Percentiles rank a stretch among this genome's conserved stretches.
Evolutionary conservation across 768 basidiomycete species (phyloP).

Genomic region (Cystobasidium onofrii): DNA sequence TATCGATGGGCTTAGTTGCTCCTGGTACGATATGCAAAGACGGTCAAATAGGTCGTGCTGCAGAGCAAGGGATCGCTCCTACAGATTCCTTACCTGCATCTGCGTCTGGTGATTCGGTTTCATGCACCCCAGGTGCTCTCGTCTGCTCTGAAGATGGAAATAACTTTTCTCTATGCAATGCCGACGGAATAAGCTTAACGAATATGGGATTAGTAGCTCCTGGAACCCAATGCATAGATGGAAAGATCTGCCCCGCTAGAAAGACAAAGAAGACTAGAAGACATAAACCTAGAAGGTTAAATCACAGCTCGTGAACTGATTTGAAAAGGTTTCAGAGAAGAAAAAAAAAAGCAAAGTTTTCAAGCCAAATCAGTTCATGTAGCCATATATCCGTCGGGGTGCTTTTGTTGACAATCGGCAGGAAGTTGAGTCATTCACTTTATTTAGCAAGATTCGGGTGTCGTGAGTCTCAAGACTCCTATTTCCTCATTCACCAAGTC

Average conservation of each 20-base stretch:
- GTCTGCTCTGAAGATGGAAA: slow-evolving; percentile 4
- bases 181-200: background rate
- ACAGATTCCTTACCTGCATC: too few relatives aligned
- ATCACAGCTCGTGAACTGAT: background rate
- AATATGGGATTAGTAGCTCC: slow-evolving; percentile 21
- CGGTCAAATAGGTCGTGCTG: background rate
- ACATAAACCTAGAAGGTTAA: background rate
- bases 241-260: background rate
- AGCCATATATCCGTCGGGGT: too few relatives aligned
- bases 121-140: background rate
- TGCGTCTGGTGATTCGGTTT: background rate
- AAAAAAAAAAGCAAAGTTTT: background rate
- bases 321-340: too few relatives aligned
- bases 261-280: background rate
- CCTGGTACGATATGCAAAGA: slow-evolving; percentile 19
- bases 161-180: slow-evolving; percentile 12
- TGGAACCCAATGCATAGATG: slow-evolving; percentile 5
- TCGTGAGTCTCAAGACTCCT: too few relatives aligned
- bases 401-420: too few relatives aligned
- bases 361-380: background rate
- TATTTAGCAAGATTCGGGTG: too few relatives aligned
- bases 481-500: too few relatives aligned
- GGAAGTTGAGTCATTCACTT: too few relatives aligned
- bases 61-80: background rate
- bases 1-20: slow-evolving; percentile 3